phyloP scores from a whole-genome alignment of 148 eudicot species.

The Silene uniflora region DNA sequence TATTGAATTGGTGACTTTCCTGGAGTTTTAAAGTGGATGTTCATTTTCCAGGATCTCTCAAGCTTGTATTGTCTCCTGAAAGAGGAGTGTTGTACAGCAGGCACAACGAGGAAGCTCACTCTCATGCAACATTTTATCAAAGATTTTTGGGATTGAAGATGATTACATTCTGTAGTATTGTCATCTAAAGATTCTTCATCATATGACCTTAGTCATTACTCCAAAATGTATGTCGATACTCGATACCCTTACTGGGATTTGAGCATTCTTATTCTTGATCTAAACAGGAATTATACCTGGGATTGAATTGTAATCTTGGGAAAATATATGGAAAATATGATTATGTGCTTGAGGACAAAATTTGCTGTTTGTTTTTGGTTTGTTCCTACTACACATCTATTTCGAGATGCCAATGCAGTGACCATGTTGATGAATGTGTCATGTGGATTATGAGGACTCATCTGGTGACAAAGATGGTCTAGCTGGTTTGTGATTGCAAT shows the following conservation, averaged over 20 bases:
- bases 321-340: not conserved
- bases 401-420: not conserved
- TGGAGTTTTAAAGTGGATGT: conserved; percentile 16
- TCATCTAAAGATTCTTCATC: conserved; percentile 1
- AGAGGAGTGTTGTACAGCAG: conserved; percentile 15
- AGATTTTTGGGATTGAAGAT: conserved; percentile 7
- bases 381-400: not conserved
- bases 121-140: conserved; percentile 11
- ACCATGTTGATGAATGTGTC: not conserved
- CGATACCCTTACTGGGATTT: conserved; percentile 6
- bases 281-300: conserved; percentile 11
- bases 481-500: not conserved
- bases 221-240: conserved; percentile 7
- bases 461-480: too few relatives aligned
- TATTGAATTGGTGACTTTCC: not conserved
- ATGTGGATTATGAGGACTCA: not conserved
- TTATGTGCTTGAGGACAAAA: too few relatives aligned
- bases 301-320: conserved; percentile 9
- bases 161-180: not conserved
- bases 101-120: conserved; percentile 21
- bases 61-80: conserved; percentile 16
- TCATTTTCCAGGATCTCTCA: conserved; percentile 22
- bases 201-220: conserved; percentile 12
- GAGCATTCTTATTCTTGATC: conserved; percentile 10
- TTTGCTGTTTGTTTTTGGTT: too few relatives aligned